Evolutionary conservation across 2,329 filamentous ascomycete genomes (phyloP), one percentile per base, ranked within the genome.

Genomic region (Aureobasidium uvarum): DNA sequence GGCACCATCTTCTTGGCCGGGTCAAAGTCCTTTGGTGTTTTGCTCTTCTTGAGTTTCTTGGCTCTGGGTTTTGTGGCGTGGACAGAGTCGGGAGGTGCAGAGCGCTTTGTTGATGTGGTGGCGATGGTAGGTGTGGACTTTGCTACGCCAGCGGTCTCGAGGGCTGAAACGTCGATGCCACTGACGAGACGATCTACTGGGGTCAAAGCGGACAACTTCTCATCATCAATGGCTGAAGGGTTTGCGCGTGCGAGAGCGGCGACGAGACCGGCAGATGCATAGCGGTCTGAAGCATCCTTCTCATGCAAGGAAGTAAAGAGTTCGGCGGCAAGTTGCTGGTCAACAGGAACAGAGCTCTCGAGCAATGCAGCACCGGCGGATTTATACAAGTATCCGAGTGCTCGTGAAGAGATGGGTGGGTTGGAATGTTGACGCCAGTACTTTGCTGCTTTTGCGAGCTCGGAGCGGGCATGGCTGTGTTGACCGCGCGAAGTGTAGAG

Each of bases 321-420:
- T n/a, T 89, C 84, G 3, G 87, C 87, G 0, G 95, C 93, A 0
- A 86, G 81, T 16, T 83, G 76, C 31, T 92, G 79, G 69, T 96
- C 90, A 18, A 88, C 83, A 0, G 81, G 74, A 55, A 88, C 85
- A 7, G 88, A 85, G 0, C 91, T 96, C 69, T 89, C 86, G 55
- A 97, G 85, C 11, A 98, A 85, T 55, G 92, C 88, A 48, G 89
- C 84, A n/a, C 91, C 94, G 8, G 93, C 92, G 64, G 92, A 91
- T 66, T 88, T 87, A 59, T 96, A 82, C 6, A 98, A 84, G 0
- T 89, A 85, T n/a, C 83, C 77, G 7, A 72, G 70, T 0, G 87
- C 77, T 38, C 65, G 25, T 68, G 80, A 75, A 8, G 67, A 50
- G 3, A 68, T 51, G 5, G 45, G 41, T 18, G 66, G 51, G 69